Evolutionary conservation across 106 monocot species (phyloP), one percentile per base, ranked within the genome.

Genomic region (Allium sativum): DNA sequence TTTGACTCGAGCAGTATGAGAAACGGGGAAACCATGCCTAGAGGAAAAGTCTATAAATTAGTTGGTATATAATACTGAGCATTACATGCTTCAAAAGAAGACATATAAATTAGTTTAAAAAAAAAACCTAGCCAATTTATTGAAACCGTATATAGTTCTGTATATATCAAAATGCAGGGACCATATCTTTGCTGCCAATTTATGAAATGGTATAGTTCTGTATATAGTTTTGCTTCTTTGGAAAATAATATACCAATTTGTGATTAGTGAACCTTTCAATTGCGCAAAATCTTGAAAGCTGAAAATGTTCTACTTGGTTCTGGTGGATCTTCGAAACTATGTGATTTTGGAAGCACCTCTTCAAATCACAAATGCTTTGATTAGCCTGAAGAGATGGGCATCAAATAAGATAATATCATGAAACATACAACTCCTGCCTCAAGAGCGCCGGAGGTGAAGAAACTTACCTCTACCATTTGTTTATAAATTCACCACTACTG

Each of bases 381-480:
- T 50, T 82, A 70, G 56, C 88, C 92, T 42, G 98, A 92, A 70
- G 98, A 99, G 72, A 99, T 92, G 98, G 98, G 98, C 9, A 81
- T 99, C 69, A 92, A 99, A 83, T 92, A 99, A 59, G 98, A 99
- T 59, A 92, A 85, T 56, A 99, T 99, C 40, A 82, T 92, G 62
- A 99, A 99, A 68, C 74, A 99, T 63, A 99, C 98, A 14, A 99
- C 98, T 19, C 98, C 98, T 58, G 98, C 98, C 52, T 99, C 88
- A 81, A 84, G 98, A 88, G 82, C 98, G 50, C 98, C 98, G 42
- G 98, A 99, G 87, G 98, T 99, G 51, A 53, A 59, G 9, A 8
- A n/a, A n/a, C 20, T 21, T 44, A 45, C 68, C 18, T 18, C 2
- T 65, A n/a, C 61, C 62, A 44, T 6, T 47, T 21, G 9, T 17